Evolutionary conservation across 2,329 filamentous ascomycete species (phyloP).

Genomic region (Pseudogymnoascus sp.): DNA sequence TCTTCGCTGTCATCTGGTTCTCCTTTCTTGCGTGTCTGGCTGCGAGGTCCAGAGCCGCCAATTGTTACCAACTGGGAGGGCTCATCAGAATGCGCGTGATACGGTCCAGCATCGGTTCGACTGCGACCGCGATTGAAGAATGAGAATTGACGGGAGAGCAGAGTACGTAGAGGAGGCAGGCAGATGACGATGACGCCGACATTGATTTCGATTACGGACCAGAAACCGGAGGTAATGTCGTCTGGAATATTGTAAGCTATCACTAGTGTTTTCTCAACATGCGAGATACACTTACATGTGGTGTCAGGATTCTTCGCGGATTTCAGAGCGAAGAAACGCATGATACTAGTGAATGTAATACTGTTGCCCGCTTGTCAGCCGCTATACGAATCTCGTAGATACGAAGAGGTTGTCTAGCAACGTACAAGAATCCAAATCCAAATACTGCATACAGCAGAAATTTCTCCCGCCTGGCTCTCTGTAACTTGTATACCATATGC

Average conservation of each 20-base stretch:
- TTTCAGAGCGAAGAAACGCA: slow-evolving; percentile 13
- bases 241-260: background rate
- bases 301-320: slow-evolving; percentile 11
- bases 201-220: slow-evolving; percentile 9
- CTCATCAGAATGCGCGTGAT: background rate
- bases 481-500: slow-evolving; percentile 17
- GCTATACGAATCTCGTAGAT: background rate
- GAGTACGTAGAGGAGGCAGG: slow-evolving; percentile 13
- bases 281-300: background rate
- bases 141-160: slow-evolving; percentile 12
- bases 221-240: slow-evolving; percentile 14
- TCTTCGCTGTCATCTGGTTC: slow-evolving; percentile 11
- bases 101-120: background rate
- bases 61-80: background rate
- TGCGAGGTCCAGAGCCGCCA: background rate
- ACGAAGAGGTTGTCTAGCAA: background rate
- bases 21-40: background rate
- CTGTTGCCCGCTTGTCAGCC: background rate
- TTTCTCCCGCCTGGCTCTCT: slow-evolving; percentile 12
- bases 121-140: slow-evolving; percentile 8
- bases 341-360: background rate
- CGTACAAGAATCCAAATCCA: background rate
- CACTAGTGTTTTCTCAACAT: background rate
- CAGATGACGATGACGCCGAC: slow-evolving; percentile 1
- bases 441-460: background rate